Percentiles rank a stretch among this genome's conserved stretches.
These are phyloP conservation scores for Ceratocystis smalleyi DNA, from an alignment of 2,329 filamentous ascomycete genomes.

Conservation along the genomic window DNA sequence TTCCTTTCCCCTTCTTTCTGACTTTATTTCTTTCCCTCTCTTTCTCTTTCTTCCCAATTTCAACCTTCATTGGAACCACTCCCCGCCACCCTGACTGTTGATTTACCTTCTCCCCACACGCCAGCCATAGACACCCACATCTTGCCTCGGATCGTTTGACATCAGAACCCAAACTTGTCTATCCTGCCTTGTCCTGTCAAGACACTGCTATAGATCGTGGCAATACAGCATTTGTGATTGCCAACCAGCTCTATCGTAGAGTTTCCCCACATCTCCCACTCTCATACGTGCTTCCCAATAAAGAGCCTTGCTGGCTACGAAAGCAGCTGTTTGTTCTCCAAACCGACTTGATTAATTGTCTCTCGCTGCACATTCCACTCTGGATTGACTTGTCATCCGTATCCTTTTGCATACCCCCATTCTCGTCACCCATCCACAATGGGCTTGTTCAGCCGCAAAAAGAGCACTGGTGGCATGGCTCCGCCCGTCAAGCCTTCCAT, in stretches of 20 bases:
- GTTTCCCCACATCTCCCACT: background rate
- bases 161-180: background rate
- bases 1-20: background rate
- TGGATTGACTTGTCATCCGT: too few species aligned
- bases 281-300: background rate
- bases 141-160: background rate
- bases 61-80: background rate
- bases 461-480: constrained; percentile 5
- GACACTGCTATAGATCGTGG: background rate
- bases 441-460: constrained; percentile 18
- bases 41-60: background rate
- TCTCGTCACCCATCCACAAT: constrained; percentile 21
- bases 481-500: constrained; percentile 24
- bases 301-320: background rate
- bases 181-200: background rate
- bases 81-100: background rate
- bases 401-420: too few species aligned
- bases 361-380: too few species aligned
- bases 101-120: background rate
- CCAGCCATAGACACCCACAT: background rate
- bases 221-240: background rate
- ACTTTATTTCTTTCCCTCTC: background rate
- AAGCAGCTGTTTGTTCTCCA: too few species aligned
- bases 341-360: too few species aligned
- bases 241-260: background rate